phyloP scores from a whole-genome alignment of 805 yeast genomes.

The Metschnikowia sp. region DNA sequence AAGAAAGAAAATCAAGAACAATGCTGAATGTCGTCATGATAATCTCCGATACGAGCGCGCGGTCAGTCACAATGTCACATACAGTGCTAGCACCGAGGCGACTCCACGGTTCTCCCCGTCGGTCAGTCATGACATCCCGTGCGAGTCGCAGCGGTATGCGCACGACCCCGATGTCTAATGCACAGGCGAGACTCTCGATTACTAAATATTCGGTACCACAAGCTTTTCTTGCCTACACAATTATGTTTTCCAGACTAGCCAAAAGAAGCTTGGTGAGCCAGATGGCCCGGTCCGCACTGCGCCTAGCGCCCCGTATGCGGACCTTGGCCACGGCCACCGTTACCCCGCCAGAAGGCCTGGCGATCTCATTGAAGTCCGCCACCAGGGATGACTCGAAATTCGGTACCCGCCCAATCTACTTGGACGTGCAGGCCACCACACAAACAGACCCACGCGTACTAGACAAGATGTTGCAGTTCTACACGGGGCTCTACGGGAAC shows the following conservation, averaged over 20 bases:
- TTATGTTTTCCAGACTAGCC: conserved; percentile 2
- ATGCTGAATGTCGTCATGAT: too few species aligned
- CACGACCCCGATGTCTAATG: conserved; percentile 6
- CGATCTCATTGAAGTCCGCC: conserved; percentile 42
- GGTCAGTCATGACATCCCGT: too few species aligned
- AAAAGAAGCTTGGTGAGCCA: conserved; percentile 2
- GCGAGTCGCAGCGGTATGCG: not conserved
- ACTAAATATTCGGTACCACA: not conserved
- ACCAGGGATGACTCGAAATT: conserved; percentile 42
- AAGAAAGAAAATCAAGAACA: too few species aligned
- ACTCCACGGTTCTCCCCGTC: too few species aligned
- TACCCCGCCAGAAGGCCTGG: conserved; percentile 48
- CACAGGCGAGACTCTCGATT: not conserved
- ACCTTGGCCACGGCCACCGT: conserved; percentile 6
- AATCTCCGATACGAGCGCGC: too few species aligned
- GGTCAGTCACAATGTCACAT: too few species aligned
- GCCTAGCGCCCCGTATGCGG: not conserved
- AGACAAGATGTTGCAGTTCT: conserved; percentile 80
- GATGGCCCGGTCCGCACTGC: not conserved
- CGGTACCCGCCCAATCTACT: conserved; percentile 87
- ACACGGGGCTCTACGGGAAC: conserved; percentile 93
- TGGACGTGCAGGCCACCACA: conserved; percentile 98
- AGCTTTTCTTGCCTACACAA: not conserved
- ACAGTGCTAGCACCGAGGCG: too few species aligned
- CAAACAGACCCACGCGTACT: conserved; percentile 96